These are phyloP conservation scores for Penicillium turbatum DNA, from an alignment of 495 filamentous ascomycete genomes.

Conservation along the genomic window DNA sequence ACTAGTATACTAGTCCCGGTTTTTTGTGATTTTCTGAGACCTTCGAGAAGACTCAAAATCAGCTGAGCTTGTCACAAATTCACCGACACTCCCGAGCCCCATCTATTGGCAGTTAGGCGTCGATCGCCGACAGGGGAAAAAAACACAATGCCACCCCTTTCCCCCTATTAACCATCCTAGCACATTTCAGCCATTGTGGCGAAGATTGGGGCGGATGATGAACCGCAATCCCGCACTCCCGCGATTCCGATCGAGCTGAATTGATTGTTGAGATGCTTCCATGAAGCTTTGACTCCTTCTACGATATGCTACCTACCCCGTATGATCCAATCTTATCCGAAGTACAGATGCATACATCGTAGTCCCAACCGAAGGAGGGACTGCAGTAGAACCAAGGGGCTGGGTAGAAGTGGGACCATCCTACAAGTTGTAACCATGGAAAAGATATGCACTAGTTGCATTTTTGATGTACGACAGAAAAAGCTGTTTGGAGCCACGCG, in stretches of 20 bases:
- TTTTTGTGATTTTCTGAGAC: slow-evolving; percentile 13
- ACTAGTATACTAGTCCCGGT: neutral
- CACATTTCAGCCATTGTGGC: neutral
- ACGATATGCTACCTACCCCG: too few species aligned
- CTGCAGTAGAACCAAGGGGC: slow-evolving; percentile 25
- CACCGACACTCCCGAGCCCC: slow-evolving; percentile 27
- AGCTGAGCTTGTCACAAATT: slow-evolving; percentile 29
- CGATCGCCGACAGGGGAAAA: slow-evolving; percentile 16
- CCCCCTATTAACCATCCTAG: neutral
- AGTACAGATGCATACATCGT: slow-evolving; percentile 11
- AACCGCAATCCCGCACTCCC: neutral
- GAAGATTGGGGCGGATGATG: neutral
- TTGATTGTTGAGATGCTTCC: neutral
- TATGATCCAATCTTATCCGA: slow-evolving; percentile 16
- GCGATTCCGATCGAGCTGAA: neutral
- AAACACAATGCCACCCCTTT: slow-evolving; percentile 1
- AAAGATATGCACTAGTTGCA: slow-evolving; percentile 13
- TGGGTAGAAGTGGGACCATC: slow-evolving; percentile 24
- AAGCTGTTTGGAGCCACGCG: slow-evolving; percentile 19
- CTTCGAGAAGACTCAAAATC: slow-evolving; percentile 23
- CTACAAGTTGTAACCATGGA: slow-evolving; percentile 7
- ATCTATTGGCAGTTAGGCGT: slow-evolving; percentile 16
- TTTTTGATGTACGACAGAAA: slow-evolving; percentile 21
- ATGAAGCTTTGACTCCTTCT: too few species aligned
- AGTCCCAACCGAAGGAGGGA: slow-evolving; percentile 22